Evolutionary conservation across 2,329 filamentous ascomycete species (phyloP).

Genomic region (Alternaria incomplexa): DNA sequence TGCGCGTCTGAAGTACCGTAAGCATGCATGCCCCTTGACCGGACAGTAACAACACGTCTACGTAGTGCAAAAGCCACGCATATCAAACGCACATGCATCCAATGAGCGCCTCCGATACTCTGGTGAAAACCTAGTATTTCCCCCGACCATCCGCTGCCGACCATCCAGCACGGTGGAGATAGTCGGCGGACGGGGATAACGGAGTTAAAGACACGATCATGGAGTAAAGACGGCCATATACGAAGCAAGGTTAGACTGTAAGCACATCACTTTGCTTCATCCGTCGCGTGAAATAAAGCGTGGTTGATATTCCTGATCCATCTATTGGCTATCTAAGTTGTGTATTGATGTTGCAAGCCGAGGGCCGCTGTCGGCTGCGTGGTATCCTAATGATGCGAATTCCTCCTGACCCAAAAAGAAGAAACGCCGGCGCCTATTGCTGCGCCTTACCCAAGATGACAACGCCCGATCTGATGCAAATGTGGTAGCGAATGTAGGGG

Average conservation of each 20-base stretch:
- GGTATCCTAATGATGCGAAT: slow-evolving; percentile 5
- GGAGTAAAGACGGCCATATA: not conserved
- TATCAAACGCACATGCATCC: not conserved
- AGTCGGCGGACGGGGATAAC: not conserved
- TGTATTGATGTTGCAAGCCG: not conserved
- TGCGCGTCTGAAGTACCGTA: not conserved
- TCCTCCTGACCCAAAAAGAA: not conserved
- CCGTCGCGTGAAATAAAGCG: not conserved
- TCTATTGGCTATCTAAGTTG: not conserved
- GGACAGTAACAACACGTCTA: not conserved
- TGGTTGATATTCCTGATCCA: not conserved
- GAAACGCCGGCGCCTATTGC: not conserved
- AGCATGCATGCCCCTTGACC: not conserved
- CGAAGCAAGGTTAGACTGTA: not conserved
- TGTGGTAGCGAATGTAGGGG: not conserved
- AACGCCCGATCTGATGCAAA: not conserved
- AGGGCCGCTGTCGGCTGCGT: not conserved
- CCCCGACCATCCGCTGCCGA: not conserved
- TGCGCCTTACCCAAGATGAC: not conserved
- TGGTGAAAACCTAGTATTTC: not conserved
- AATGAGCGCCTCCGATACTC: not conserved
- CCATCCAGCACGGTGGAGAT: not conserved
- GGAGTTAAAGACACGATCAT: not conserved
- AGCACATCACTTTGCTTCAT: too few species aligned
- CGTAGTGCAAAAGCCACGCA: not conserved